phyloP scores from a whole-genome alignment of 164 flowering plant genomes.

The Macadamia tetraphylla region DNA sequence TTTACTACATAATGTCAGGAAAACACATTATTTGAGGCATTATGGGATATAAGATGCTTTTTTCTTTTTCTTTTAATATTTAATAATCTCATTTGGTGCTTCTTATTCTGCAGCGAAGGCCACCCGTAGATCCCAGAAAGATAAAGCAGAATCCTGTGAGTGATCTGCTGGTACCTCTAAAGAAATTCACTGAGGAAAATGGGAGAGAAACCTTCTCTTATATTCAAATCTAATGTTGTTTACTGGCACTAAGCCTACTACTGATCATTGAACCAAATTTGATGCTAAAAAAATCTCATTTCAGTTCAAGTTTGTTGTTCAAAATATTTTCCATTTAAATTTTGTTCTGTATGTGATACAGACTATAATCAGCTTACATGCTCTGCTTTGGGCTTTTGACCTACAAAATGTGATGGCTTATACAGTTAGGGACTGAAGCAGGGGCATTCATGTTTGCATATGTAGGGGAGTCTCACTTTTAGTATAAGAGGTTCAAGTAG shows the following conservation, averaged over 20 bases:
- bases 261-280: background rate
- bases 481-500: no score
- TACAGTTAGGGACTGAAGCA: no score
- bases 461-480: no score
- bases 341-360: no score
- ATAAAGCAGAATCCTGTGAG: conserved; percentile 68
- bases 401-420: no score
- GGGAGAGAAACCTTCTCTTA: background rate
- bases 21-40: background rate
- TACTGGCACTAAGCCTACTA: background rate
- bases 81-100: conserved; percentile 10
- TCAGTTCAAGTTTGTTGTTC: no score
- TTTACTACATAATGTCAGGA: background rate
- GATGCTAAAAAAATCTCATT: background rate
- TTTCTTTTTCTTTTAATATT: background rate
- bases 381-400: no score
- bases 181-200: no score
- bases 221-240: background rate
- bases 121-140: conserved; percentile 46
- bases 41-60: background rate
- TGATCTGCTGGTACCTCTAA: conserved; percentile 10
- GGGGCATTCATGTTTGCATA: no score
- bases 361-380: no score
- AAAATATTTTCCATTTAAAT: no score
- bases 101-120: conserved; percentile 62